Conservation (phyloP, 2,329 filamentous ascomycete species). For the Penicillium expansum region DNA sequence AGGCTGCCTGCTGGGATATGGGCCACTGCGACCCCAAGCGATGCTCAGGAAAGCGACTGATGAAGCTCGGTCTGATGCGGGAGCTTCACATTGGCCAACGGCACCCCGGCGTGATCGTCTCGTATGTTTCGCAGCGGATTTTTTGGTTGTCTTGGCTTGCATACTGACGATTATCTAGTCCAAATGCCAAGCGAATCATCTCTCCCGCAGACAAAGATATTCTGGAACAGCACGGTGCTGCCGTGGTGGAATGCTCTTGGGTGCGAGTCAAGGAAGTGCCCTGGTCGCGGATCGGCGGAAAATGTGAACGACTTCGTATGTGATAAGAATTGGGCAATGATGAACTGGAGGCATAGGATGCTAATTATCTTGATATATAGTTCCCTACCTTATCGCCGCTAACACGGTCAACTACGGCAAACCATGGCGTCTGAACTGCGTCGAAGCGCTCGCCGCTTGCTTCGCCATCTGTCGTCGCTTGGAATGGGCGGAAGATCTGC, state of each 20-base stretch:
- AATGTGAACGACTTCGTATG: conserved; percentile 74
- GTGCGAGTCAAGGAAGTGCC: conserved; percentile 87
- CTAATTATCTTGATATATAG: conserved; percentile 23
- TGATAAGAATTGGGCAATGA: conserved; percentile 4
- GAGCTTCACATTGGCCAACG: conserved; percentile 89
- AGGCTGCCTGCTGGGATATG: conserved; percentile 96
- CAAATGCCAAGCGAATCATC: conserved; percentile 82
- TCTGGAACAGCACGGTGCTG: conserved; percentile 84
- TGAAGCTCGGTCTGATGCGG: conserved; percentile 89
- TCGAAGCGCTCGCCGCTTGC: conserved; percentile 86
- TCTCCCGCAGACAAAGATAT: conserved; percentile 79
- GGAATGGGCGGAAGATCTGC: conserved; percentile 83
- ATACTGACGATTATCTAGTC: conserved; percentile 41
- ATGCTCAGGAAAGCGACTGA: conserved; percentile 92
- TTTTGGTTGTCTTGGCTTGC: background rate
- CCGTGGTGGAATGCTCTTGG: conserved; percentile 97
- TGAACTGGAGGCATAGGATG: background rate
- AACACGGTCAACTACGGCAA: conserved; percentile 97
- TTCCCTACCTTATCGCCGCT: conserved; percentile 93
- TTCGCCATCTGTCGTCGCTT: conserved; percentile 89
- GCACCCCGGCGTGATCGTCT: conserved; percentile 87
- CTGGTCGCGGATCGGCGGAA: conserved; percentile 86
- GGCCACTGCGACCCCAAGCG: conserved; percentile 96
- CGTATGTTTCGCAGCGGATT: conserved; percentile 44
- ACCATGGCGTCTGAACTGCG: conserved; percentile 92